Evolutionary conservation across 2,329 filamentous ascomycete genomes (phyloP).

Genomic region (Colletotrichum ledebouriae): DNA sequence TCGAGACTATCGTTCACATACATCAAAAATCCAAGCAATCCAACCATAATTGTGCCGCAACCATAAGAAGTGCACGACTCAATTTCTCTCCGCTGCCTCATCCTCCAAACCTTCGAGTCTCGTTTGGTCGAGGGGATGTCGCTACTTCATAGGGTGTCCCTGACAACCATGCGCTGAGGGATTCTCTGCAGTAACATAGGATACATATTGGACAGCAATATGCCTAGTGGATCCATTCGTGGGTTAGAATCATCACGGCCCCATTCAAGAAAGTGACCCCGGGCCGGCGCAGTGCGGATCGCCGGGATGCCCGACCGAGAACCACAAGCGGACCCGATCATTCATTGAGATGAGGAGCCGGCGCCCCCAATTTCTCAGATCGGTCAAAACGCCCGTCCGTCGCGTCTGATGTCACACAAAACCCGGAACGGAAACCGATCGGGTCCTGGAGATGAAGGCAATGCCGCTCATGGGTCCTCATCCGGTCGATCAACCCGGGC

Average conservation of each 20-base stretch:
- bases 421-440: conserved; percentile 16
- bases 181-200: too few species aligned
- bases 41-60: neutral
- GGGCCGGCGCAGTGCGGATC: conserved; percentile 11
- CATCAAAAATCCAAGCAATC: conserved; percentile 32
- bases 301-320: neutral
- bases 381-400: neutral
- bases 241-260: conserved; percentile 7
- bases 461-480: neutral
- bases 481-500: neutral
- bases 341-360: neutral
- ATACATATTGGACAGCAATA: too few species aligned
- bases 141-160: too few species aligned
- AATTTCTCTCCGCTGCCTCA: too few species aligned
- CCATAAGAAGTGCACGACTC: too few species aligned
- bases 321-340: conserved; percentile 1
- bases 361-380: too few species aligned
- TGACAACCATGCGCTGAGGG: too few species aligned
- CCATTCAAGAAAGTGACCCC: neutral
- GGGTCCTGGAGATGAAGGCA: neutral
- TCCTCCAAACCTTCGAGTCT: too few species aligned
- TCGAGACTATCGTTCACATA: conserved; percentile 38
- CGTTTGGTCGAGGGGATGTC: too few species aligned
- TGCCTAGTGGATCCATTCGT: neutral
- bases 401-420: conserved; percentile 24